Evolutionary conservation across 1,284 basidiomycete species (phyloP).

Genomic region (Volvariella surrecta): DNA sequence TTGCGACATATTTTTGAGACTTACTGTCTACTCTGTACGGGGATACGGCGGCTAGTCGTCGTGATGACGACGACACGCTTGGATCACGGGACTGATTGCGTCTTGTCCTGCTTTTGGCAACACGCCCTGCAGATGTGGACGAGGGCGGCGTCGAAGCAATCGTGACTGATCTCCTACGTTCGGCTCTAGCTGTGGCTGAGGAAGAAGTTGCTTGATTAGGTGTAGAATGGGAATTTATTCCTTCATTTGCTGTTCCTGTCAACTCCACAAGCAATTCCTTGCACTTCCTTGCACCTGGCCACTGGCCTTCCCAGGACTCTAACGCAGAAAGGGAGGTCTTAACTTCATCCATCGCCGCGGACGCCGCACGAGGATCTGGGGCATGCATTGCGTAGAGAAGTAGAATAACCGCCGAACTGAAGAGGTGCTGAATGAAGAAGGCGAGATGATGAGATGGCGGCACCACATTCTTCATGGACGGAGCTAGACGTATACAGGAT

Average conservation of each 20-base stretch:
- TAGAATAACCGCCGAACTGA: constrained; percentile 85
- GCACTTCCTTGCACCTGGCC: constrained; percentile 85
- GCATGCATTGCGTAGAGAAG: constrained; percentile 84
- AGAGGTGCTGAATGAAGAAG: constrained; percentile 87
- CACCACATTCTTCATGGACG: constrained; percentile 78
- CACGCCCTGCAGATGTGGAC: constrained; percentile 29
- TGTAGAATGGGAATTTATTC: constrained; percentile 30
- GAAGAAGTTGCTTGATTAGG: constrained; percentile 14
- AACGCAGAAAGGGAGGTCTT: constrained; percentile 65
- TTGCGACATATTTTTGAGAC: constrained; percentile 18
- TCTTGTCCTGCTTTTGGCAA: constrained; percentile 46
- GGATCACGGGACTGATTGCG: constrained; percentile 54
- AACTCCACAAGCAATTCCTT: constrained; percentile 69
- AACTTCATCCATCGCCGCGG: constrained; percentile 76
- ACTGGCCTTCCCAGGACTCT: constrained; percentile 77
- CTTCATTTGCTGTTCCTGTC: constrained; percentile 58
- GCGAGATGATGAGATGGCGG: constrained; percentile 85
- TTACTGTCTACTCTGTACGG: constrained; percentile 64
- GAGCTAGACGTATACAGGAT: constrained; percentile 76
- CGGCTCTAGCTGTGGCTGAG: constrained; percentile 20
- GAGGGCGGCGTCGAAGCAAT: constrained; percentile 27
- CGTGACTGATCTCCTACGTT: constrained; percentile 45
- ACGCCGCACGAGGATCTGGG: constrained; percentile 54
- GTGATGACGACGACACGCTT: constrained; percentile 33
- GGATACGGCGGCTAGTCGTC: constrained; percentile 52